Conservation (phyloP, 192 early-diverging fungal genomes). For the Podochytrium sp. region DNA sequence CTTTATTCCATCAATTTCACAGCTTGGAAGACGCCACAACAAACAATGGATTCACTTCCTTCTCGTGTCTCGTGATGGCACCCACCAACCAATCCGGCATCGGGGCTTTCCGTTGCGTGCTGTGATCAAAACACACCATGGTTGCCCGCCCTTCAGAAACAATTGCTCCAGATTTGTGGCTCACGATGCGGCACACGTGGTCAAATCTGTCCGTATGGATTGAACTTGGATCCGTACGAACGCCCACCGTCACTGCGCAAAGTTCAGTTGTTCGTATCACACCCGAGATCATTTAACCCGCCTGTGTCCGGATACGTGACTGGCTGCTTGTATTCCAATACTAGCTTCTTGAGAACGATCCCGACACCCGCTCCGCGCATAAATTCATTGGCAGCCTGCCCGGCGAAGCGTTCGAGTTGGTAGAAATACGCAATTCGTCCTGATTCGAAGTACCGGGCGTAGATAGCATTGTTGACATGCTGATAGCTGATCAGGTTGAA, state of each 20-base stretch:
- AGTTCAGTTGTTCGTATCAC: not conserved
- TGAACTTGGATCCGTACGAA: not conserved
- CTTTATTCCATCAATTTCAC: too few species aligned
- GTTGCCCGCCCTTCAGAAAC: conserved; percentile 36
- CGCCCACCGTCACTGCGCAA: conserved; percentile 7
- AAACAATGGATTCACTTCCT: not conserved
- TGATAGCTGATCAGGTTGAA: conserved; percentile 7
- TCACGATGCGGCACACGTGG: conserved; percentile 38
- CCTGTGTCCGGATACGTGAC: conserved; percentile 50
- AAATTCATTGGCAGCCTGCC: conserved; percentile 20
- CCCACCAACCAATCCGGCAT: conserved; percentile 37
- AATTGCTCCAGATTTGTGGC: conserved; percentile 27
- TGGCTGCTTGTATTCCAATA: conserved; percentile 45
- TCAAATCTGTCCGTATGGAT: conserved; percentile 42
- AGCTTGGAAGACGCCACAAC: not conserved
- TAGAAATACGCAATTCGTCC: conserved; percentile 48
- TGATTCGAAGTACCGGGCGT: conserved; percentile 24
- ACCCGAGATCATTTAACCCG: conserved; percentile 1
- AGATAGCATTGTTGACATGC: conserved; percentile 29
- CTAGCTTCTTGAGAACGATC: conserved; percentile 41
- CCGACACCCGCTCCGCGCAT: conserved; percentile 38
- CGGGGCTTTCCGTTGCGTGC: conserved; percentile 30
- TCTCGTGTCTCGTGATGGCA: not conserved
- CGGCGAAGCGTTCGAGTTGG: conserved; percentile 30
- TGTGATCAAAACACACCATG: conserved; percentile 46